Evolutionary conservation across 2,329 filamentous ascomycete species (phyloP).

Genomic region (Stromatinia cepivora): DNA sequence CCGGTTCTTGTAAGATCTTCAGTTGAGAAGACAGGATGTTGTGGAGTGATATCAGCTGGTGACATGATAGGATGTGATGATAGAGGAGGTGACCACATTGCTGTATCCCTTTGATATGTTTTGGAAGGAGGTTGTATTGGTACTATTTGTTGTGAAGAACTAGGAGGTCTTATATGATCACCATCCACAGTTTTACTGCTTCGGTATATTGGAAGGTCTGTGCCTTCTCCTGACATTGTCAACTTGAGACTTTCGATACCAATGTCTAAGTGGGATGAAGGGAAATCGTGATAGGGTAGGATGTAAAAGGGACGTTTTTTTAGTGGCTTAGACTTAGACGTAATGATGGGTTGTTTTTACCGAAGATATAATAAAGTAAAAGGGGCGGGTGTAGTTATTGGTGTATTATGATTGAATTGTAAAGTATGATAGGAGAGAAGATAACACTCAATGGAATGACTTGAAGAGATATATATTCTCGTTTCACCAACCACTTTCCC

Average conservation of each 20-base stretch:
- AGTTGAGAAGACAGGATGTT: slow-evolving; percentile 15
- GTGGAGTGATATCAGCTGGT: background rate
- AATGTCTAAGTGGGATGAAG: slow-evolving; percentile 13
- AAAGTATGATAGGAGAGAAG: background rate
- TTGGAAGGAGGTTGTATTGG: background rate
- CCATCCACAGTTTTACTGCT: slow-evolving; percentile 9
- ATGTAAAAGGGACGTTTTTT: slow-evolving; percentile 11
- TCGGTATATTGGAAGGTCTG: slow-evolving; percentile 8
- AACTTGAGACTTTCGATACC: slow-evolving; percentile 9
- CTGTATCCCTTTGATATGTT: slow-evolving; percentile 12
- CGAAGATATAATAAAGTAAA: background rate
- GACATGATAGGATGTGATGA: slow-evolving; percentile 21
- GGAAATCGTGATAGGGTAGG: background rate
- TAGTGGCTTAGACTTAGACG: slow-evolving; percentile 8
- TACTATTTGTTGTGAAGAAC: slow-evolving; percentile 18
- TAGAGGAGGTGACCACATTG: slow-evolving; percentile 17
- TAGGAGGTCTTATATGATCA: background rate
- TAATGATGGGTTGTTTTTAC: background rate
- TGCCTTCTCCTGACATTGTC: slow-evolving; percentile 16
- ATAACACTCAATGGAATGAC: background rate
- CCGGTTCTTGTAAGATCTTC: slow-evolving; percentile 17
- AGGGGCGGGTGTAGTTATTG: background rate
- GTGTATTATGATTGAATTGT: slow-evolving; percentile 15
- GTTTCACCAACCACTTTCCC: slow-evolving; percentile 18
- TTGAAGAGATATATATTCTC: slow-evolving; percentile 18